Evolutionary conservation across 2,329 filamentous ascomycete genomes (phyloP).

Genomic region (Tolypocladium ovalisporum): DNA sequence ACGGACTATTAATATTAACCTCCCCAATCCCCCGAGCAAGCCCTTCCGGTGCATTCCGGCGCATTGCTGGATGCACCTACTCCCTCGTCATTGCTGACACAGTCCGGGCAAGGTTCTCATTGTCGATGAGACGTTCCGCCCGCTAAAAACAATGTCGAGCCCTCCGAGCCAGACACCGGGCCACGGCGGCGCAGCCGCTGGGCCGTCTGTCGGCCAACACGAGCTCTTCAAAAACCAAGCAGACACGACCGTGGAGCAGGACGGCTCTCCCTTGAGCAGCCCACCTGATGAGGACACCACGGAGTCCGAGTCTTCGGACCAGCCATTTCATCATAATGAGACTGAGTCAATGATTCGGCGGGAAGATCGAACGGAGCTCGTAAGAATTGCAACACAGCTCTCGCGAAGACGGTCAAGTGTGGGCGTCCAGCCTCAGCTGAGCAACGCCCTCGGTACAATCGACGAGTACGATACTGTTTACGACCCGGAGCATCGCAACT

Average conservation of each 20-base stretch:
- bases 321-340: constrained; percentile 1
- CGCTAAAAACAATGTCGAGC: neutral
- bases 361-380: constrained; percentile 23
- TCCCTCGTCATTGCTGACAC: neutral
- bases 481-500: constrained; percentile 25
- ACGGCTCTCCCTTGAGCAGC: neutral
- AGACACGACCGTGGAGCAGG: neutral
- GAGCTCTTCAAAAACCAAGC: neutral
- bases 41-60: neutral
- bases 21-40: neutral
- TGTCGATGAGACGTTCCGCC: neutral
- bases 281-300: neutral
- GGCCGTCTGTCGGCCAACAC: neutral
- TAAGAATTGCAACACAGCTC: constrained; percentile 27
- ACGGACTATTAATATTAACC: too few relatives aligned
- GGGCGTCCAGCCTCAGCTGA: constrained; percentile 5
- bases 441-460: constrained; percentile 8
- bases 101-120: neutral
- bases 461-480: constrained; percentile 20
- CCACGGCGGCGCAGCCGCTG: neutral
- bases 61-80: neutral
- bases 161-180: neutral
- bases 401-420: constrained; percentile 21
- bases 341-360: constrained; percentile 16
- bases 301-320: neutral